Conservation (phyloP, 2,329 filamentous ascomycete species). For the Fusarium tanahbumbuense region DNA sequence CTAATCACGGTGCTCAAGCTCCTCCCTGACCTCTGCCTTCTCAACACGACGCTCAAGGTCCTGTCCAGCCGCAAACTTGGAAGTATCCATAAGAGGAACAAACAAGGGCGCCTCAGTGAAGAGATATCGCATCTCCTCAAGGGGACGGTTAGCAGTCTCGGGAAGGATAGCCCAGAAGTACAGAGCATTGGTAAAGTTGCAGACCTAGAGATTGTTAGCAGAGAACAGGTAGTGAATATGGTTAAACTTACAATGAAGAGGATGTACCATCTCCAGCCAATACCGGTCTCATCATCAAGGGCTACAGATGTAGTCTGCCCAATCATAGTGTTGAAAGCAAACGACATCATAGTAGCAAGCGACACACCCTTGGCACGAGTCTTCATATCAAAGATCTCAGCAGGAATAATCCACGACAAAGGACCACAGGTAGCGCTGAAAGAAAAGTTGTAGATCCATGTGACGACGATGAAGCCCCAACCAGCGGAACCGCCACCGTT, state of each 20-base stretch:
- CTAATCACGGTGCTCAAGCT: slow-evolving; percentile 24
- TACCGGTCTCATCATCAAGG: slow-evolving; percentile 45
- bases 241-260: slow-evolving; percentile 46
- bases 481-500: slow-evolving; percentile 60
- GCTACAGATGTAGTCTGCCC: slow-evolving; percentile 70
- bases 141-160: slow-evolving; percentile 71
- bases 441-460: slow-evolving; percentile 32
- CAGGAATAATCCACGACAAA: slow-evolving; percentile 63
- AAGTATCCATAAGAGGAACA: slow-evolving; percentile 43
- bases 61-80: slow-evolving; percentile 20
- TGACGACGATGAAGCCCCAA: slow-evolving; percentile 60
- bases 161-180: slow-evolving; percentile 73
- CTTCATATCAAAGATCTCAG: slow-evolving; percentile 80
- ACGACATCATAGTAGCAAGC: slow-evolving; percentile 76
- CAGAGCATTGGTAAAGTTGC: slow-evolving; percentile 48
- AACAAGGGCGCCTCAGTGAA: slow-evolving; percentile 28
- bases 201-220: background rate
- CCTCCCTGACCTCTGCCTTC: slow-evolving; percentile 27
- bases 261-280: slow-evolving; percentile 58
- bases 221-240: rapidly evolving
- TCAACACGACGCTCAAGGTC: slow-evolving; percentile 28
- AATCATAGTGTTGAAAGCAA: slow-evolving; percentile 80
- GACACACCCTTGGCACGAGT: slow-evolving; percentile 79
- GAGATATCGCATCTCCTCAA: slow-evolving; percentile 70
- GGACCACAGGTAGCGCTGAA: slow-evolving; percentile 29